phyloP scores from a whole-genome alignment of 306 rosid species.

The Morella rubra region DNA sequence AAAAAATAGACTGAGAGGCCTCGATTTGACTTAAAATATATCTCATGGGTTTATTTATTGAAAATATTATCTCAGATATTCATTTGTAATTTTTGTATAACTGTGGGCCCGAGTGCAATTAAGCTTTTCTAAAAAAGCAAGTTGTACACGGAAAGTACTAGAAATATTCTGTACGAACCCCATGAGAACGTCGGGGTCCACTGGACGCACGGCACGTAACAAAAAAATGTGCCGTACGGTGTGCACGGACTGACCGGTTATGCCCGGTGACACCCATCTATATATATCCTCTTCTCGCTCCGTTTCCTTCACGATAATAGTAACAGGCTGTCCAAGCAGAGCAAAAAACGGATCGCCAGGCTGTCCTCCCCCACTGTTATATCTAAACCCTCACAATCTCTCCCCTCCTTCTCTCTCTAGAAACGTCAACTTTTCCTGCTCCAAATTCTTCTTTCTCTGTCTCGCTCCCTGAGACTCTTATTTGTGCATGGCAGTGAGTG shows the following conservation, averaged over 20 bases:
- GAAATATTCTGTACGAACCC: neutral
- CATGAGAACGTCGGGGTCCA: neutral
- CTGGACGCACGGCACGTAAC: neutral
- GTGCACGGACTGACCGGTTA: constrained; percentile 24
- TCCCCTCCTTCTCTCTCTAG: neutral
- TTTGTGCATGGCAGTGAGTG: constrained; percentile 75
- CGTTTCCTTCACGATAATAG: neutral
- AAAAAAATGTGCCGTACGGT: neutral
- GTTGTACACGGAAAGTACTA: too few relatives aligned
- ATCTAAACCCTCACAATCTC: neutral
- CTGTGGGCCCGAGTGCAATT: too few relatives aligned
- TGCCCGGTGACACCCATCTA: constrained; percentile 11
- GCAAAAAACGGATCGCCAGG: neutral
- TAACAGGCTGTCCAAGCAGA: too few relatives aligned
- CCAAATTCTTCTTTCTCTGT: neutral
- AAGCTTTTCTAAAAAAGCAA: too few relatives aligned
- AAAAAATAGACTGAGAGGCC: too few relatives aligned
- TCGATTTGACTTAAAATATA: too few relatives aligned
- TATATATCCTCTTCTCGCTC: neutral
- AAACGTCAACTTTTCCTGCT: neutral
- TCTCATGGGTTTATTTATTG: too few relatives aligned
- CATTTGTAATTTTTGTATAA: too few relatives aligned
- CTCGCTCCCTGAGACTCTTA: neutral
- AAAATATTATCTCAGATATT: too few relatives aligned
- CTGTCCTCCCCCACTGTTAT: too few relatives aligned